A percentile compares a stretch with the other conserved stretches of the same genome.
These are phyloP conservation scores for Penicillium sp. DNA, from an alignment of 2,329 filamentous ascomycete genomes.

Conservation along the genomic window DNA sequence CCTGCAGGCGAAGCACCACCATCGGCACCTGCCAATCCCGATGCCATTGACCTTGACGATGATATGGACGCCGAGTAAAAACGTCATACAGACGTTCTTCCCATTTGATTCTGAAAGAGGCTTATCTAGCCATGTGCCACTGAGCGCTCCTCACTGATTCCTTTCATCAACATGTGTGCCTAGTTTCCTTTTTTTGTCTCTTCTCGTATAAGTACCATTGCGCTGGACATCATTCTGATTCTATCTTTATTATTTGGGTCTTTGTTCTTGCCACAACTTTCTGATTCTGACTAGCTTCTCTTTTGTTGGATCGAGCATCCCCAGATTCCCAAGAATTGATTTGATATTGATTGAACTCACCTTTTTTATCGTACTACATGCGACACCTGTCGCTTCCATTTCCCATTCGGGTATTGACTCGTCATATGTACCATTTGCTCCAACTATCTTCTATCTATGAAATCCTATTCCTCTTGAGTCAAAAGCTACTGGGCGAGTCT, in stretches of 20 bases:
- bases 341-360: neutral
- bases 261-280: slow-evolving; percentile 9
- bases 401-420: neutral
- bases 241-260: slow-evolving; percentile 8
- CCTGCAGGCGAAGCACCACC: slow-evolving; percentile 35
- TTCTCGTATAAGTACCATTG: slow-evolving; percentile 21
- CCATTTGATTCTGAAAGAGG: neutral
- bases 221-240: slow-evolving; percentile 7
- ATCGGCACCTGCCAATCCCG: slow-evolving; percentile 69
- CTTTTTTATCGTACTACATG: neutral
- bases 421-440: neutral
- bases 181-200: slow-evolving; percentile 13
- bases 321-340: slow-evolving; percentile 1
- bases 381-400: neutral
- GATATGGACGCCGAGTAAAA: slow-evolving; percentile 45
- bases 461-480: no score
- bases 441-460: neutral
- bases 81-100: neutral
- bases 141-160: slow-evolving; percentile 11
- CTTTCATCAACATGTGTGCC: slow-evolving; percentile 13
- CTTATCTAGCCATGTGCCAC: slow-evolving; percentile 5
- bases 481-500: no score
- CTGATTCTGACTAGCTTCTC: slow-evolving; percentile 10
- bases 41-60: slow-evolving; percentile 82
- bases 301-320: slow-evolving; percentile 3